Percentiles rank a stretch among this genome's conserved stretches.
Conservation (phyloP, 2,329 filamentous ascomycete genomes). For the Alternaria atra region DNA sequence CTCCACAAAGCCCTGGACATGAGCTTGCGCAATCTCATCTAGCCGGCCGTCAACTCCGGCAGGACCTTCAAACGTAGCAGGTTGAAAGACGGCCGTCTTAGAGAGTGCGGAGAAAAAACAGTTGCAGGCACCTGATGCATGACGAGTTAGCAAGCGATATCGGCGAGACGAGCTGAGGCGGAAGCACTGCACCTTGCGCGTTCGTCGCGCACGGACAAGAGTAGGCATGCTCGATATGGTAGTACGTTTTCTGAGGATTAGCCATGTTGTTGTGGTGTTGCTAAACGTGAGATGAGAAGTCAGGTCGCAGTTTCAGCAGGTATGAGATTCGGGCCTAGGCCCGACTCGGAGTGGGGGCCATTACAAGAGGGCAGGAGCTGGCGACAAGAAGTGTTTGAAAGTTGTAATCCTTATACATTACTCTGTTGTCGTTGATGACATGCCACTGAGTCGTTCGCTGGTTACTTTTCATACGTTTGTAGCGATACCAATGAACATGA, state of each 20-base stretch:
- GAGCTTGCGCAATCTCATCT: constrained; percentile 16
- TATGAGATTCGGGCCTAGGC: constrained; percentile 3
- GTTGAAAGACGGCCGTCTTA: constrained; percentile 18
- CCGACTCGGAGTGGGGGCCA: constrained; percentile 9
- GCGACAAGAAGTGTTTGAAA: not conserved
- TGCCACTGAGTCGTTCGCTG: not conserved
- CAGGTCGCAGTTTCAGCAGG: constrained; percentile 9
- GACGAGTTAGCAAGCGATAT: not conserved
- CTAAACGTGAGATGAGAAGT: not conserved
- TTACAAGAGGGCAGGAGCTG: not conserved
- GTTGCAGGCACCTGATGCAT: constrained; percentile 15
- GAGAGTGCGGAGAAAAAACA: constrained; percentile 23
- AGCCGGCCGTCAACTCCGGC: constrained; percentile 5
- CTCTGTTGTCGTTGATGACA: not conserved
- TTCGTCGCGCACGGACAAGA: constrained; percentile 15
- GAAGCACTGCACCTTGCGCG: constrained; percentile 14
- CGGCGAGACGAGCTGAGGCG: not conserved
- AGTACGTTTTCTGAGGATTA: constrained; percentile 9
- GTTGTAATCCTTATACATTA: not conserved
- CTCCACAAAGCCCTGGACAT: constrained; percentile 15
- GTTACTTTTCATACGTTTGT: not conserved
- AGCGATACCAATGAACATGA: not conserved
- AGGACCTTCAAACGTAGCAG: constrained; percentile 16
- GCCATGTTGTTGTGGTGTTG: constrained; percentile 11
- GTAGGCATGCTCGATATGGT: constrained; percentile 19